Evolutionary conservation across 441 rosid genomes (phyloP).

Genomic region (Erodium chrysanthum): DNA sequence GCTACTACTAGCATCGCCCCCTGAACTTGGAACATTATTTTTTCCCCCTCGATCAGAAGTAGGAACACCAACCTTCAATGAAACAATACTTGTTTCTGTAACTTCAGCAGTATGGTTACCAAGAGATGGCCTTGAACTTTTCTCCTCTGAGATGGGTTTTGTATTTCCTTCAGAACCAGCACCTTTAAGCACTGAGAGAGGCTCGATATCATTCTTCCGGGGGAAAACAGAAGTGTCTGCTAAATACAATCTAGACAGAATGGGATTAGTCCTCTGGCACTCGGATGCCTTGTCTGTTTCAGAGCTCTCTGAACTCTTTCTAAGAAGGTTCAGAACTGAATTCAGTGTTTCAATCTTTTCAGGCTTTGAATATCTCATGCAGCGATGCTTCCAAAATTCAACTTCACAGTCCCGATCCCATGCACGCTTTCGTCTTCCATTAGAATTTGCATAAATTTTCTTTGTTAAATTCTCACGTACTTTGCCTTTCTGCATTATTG

Average conservation of each 20-base stretch:
- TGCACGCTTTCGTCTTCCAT: slow-evolving; percentile 78
- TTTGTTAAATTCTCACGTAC: slow-evolving; percentile 90
- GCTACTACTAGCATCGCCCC: slow-evolving; percentile 28
- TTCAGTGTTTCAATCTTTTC: slow-evolving; percentile 88
- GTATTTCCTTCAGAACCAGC: slow-evolving; percentile 34
- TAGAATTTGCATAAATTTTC: slow-evolving; percentile 79
- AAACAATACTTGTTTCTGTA: slow-evolving; percentile 29
- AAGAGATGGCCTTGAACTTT: slow-evolving; percentile 26
- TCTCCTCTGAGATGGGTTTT: slow-evolving; percentile 25
- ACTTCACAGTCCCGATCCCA: slow-evolving; percentile 98
- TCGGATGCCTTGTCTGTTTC: slow-evolving; percentile 33
- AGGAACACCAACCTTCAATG: slow-evolving; percentile 29
- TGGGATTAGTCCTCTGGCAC: slow-evolving; percentile 46
- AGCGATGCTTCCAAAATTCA: slow-evolving; percentile 98
- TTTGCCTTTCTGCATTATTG: slow-evolving; percentile 90
- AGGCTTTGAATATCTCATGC: slow-evolving; percentile 61
- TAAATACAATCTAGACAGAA: slow-evolving; percentile 86
- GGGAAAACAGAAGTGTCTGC: slow-evolving; percentile 97
- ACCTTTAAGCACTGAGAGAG: slow-evolving; percentile 45
- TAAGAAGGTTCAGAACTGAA: slow-evolving; percentile 77
- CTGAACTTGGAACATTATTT: slow-evolving; percentile 36
- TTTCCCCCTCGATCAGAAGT: slow-evolving; percentile 32
- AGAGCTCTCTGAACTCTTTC: slow-evolving; percentile 40
- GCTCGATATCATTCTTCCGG: slow-evolving; percentile 73
- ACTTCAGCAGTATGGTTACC: slow-evolving; percentile 26